phyloP scores from a whole-genome alignment of 169 alveolate species.

The Plasmodium gaboni region DNA sequence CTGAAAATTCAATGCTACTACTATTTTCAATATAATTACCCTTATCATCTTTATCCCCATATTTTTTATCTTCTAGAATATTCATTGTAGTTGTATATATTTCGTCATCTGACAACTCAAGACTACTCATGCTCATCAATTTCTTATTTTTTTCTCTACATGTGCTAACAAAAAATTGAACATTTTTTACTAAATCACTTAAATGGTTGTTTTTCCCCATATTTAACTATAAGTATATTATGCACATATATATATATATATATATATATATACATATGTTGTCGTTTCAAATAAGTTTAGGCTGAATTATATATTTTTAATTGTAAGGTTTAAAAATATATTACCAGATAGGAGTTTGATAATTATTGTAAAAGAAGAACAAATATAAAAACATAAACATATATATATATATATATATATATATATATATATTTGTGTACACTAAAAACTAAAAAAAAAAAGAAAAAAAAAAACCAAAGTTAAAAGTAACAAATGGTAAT shows the following conservation, averaged over 20 bases:
- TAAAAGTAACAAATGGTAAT: no score
- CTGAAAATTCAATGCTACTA: conserved; percentile 8
- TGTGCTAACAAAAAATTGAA: conserved; percentile 61
- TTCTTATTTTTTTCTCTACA: conserved; percentile 66
- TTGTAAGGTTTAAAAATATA: no score
- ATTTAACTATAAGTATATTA: not conserved
- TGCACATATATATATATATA: not conserved
- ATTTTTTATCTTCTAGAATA: conserved; percentile 28
- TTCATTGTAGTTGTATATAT: conserved; percentile 5
- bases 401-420: no score
- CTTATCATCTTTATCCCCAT: conserved; percentile 16
- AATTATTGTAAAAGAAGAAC: no score
- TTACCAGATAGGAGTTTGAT: no score
- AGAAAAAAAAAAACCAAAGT: no score
- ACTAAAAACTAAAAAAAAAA: no score
- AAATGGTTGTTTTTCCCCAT: conserved; percentile 51
- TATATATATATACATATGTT: not conserved
- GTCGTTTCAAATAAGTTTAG: no score
- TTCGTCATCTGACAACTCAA: conserved; percentile 41
- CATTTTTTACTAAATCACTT: conserved; percentile 52
- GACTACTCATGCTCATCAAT: conserved; percentile 38
- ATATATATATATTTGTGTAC: no score
- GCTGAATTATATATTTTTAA: no score
- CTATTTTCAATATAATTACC: conserved; percentile 30
- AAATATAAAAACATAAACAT: no score